Conservation (phyloP, 116 monocot genomes). For the Iris pallida region DNA sequence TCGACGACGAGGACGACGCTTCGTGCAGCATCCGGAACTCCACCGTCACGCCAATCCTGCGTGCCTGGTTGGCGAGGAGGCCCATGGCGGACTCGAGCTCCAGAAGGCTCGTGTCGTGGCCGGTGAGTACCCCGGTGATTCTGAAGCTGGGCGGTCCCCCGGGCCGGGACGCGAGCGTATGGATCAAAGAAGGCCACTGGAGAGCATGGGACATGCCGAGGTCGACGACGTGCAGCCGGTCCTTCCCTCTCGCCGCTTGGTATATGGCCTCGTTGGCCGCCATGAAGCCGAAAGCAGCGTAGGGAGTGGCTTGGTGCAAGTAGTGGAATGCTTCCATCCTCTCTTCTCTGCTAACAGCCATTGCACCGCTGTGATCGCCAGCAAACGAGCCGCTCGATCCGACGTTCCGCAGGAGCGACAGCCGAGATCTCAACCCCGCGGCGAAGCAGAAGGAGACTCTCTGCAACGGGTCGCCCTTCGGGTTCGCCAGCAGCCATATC, state of each 20-base stretch:
- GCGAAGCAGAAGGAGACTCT: constrained; percentile 16
- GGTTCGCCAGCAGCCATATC: constrained; percentile 5
- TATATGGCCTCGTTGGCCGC: neutral
- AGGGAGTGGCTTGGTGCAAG: constrained; percentile 8
- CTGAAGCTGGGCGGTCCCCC: constrained; percentile 1
- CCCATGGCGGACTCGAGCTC: constrained; percentile 10
- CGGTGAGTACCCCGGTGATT: constrained; percentile 1
- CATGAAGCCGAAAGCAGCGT: constrained; percentile 10
- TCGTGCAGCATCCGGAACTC: constrained; percentile 6
- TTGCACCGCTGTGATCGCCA: constrained; percentile 4
- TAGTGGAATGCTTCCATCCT: constrained; percentile 10
- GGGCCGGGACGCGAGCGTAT: neutral
- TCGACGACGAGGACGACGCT: neutral
- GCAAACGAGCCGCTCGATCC: constrained; percentile 4
- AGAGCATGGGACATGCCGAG: constrained; percentile 13
- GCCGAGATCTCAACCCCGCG: constrained; percentile 2
- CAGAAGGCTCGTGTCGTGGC: neutral
- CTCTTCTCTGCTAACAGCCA: constrained; percentile 17
- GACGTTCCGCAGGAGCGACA: constrained; percentile 12
- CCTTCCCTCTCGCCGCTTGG: neutral
- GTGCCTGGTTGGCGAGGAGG: constrained; percentile 1
- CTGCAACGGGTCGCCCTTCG: constrained; percentile 11
- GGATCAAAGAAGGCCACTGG: constrained; percentile 8
- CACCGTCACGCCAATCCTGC: neutral
- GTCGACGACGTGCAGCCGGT: constrained; percentile 10